These are phyloP conservation scores for Salvia sclarea DNA, from an alignment of 305 asterid species.

Conservation along the genomic window DNA sequence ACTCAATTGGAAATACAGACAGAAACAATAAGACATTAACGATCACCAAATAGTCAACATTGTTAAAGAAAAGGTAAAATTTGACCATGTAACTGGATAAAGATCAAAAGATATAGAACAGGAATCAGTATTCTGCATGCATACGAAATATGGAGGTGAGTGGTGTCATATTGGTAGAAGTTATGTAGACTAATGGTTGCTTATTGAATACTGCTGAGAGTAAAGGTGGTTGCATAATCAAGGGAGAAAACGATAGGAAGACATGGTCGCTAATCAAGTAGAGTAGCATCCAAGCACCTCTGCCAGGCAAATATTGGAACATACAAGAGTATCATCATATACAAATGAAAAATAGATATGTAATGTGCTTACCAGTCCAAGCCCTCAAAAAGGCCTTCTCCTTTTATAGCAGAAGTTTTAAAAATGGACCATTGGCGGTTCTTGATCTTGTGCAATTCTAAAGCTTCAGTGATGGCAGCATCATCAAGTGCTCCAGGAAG, in stretches of 20 bases:
- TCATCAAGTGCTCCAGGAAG: conserved; percentile 99
- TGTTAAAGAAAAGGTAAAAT: not conserved
- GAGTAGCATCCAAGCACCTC: not conserved
- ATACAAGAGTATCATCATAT: not conserved
- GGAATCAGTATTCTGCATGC: not conserved
- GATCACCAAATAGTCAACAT: not conserved
- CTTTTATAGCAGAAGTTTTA: conserved; percentile 93
- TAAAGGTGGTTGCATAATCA: not conserved
- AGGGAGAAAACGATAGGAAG: not conserved
- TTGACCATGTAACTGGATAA: not conserved
- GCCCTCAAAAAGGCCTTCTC: conserved; percentile 97
- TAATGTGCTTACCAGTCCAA: conserved; percentile 76
- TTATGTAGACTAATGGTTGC: not conserved
- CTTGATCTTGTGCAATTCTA: conserved; percentile 92
- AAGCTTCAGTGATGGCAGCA: conserved; percentile 86
- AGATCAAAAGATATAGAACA: not conserved
- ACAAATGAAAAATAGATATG: not conserved
- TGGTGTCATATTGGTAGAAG: no score
- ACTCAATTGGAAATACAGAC: conserved; percentile 3
- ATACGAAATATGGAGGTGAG: not conserved
- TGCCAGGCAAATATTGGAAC: not conserved
- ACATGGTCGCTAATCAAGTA: not conserved
- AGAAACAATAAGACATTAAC: not conserved
- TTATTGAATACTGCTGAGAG: not conserved
- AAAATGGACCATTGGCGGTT: conserved; percentile 95